These are phyloP conservation scores for Pseudogymnoascus sp. DNA, from an alignment of 2,329 filamentous ascomycete genomes.

Conservation along the genomic window DNA sequence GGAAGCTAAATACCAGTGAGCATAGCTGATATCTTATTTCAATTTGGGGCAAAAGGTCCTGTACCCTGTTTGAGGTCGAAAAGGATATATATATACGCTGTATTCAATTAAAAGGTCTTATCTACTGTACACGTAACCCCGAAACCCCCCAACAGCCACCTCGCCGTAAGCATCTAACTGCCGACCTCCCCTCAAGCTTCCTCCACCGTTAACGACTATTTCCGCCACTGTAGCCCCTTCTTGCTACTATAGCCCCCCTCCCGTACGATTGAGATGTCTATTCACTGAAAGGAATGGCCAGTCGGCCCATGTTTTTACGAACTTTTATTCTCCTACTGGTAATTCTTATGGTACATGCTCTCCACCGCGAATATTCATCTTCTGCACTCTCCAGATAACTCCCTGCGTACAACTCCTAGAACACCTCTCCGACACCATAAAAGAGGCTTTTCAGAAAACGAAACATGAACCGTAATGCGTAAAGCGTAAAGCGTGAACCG, in stretches of 20 bases:
- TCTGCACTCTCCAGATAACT: neutral
- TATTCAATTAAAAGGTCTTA: no score
- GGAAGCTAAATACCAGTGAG: neutral
- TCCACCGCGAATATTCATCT: neutral
- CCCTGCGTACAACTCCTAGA: neutral
- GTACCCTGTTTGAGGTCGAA: no score
- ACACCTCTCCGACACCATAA: neutral
- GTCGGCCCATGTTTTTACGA: neutral
- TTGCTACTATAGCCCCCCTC: no score
- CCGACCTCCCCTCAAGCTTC: no score
- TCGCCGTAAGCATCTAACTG: no score
- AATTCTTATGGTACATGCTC: neutral
- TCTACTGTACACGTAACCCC: no score
- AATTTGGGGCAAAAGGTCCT: no score
- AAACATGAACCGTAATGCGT: neutral
- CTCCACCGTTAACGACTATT: no score
- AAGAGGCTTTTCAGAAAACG: neutral
- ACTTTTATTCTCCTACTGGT: neutral
- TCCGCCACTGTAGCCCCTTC: no score
- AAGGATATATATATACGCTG: no score
- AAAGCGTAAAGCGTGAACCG: neutral
- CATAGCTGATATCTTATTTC: neutral
- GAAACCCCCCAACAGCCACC: no score
- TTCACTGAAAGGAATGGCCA: neutral
- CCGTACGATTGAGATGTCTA: no score